Conservation (phyloP, 148 eudicot species). For the Pouteria glomerata region DNA sequence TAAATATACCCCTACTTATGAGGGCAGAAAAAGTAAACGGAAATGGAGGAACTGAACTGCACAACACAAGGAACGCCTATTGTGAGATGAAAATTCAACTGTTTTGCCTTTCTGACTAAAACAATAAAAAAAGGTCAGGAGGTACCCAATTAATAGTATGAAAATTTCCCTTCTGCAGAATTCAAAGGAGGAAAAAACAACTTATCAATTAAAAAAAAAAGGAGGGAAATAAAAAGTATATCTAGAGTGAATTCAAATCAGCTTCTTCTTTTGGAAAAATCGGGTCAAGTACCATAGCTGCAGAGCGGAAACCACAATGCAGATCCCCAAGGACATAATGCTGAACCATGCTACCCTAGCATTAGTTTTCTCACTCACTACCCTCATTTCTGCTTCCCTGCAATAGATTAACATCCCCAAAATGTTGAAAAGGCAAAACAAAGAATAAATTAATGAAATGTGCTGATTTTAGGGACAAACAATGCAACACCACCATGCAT, state of each 20-base stretch:
- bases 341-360: slow-evolving; percentile 79
- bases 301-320: slow-evolving; percentile 54
- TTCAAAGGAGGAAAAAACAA: background rate
- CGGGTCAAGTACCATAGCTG: slow-evolving; percentile 70
- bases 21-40: too few relatives aligned
- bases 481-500: background rate
- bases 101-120: too few relatives aligned
- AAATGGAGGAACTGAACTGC: too few relatives aligned
- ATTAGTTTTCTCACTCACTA: slow-evolving; percentile 71
- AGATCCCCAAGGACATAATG: slow-evolving; percentile 66
- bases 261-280: slow-evolving; percentile 80
- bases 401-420: background rate
- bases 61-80: too few relatives aligned
- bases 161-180: slow-evolving; percentile 7
- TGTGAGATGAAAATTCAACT: too few relatives aligned
- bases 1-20: too few relatives aligned
- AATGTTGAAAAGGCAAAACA: background rate
- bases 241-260: slow-evolving; percentile 34
- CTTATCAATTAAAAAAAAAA: background rate
- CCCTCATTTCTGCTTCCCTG: slow-evolving; percentile 84
- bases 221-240: background rate
- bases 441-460: background rate
- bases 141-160: background rate
- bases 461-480: background rate
- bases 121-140: background rate